Evolutionary conservation across 2,329 filamentous ascomycete genomes (phyloP).

Genomic region (Aspergillus tamarii): DNA sequence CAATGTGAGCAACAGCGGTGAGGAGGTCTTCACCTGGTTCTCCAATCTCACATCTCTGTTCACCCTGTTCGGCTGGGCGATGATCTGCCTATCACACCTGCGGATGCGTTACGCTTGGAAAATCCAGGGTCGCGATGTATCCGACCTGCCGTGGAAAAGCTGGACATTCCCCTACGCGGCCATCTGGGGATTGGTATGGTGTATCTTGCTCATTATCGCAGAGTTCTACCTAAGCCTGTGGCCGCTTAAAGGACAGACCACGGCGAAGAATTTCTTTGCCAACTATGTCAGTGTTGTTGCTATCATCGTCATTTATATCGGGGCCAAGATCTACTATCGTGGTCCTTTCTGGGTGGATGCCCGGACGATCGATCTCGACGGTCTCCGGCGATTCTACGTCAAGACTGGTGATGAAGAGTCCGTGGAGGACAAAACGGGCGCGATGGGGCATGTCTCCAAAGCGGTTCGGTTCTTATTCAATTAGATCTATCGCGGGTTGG

Average conservation of each 20-base stretch:
- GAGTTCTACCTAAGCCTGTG: constrained; percentile 54
- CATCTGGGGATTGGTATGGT: constrained; percentile 50
- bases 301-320: constrained; percentile 47
- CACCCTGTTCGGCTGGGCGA: constrained; percentile 49
- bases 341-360: constrained; percentile 41
- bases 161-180: constrained; percentile 50
- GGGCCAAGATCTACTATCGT: constrained; percentile 45
- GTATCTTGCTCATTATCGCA: constrained; percentile 49
- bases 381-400: constrained; percentile 17
- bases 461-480: constrained; percentile 9
- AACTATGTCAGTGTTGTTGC: constrained; percentile 51
- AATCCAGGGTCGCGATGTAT: constrained; percentile 39
- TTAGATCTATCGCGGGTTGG: neutral
- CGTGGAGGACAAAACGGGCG: constrained; percentile 9
- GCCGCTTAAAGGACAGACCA: constrained; percentile 41
- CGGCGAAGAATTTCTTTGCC: constrained; percentile 50
- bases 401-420: constrained; percentile 20
- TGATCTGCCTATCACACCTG: constrained; percentile 49
- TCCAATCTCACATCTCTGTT: constrained; percentile 52
- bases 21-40: constrained; percentile 53
- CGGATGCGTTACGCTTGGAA: constrained; percentile 49
- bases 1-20: constrained; percentile 47
- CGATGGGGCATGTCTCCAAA: constrained; percentile 9
- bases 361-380: constrained; percentile 40
- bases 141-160: constrained; percentile 48